Conservation (phyloP, 768 basidiomycete species). For the Russula earlei region DNA sequence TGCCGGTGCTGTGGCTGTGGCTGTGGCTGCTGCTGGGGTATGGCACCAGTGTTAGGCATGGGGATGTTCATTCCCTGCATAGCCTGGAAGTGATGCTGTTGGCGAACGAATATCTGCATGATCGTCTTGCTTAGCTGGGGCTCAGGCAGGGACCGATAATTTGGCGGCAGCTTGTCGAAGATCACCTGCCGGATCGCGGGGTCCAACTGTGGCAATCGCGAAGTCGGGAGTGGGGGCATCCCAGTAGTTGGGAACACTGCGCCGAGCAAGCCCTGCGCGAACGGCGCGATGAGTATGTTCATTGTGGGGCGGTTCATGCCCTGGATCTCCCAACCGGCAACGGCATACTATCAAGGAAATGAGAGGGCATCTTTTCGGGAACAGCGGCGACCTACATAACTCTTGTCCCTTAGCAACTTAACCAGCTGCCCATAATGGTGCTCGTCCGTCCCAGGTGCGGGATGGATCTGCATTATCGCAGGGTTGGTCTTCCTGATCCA, state of each 20-base stretch:
- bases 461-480: conserved; percentile 3
- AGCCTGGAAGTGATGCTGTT: background rate
- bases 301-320: background rate
- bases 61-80: background rate
- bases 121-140: conserved; percentile 2
- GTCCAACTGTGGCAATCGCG: background rate
- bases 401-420: conserved; percentile 13
- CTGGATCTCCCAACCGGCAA: conserved; percentile 17
- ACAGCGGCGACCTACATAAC: background rate
- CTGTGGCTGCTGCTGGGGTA: background rate
- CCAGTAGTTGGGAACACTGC: conserved; percentile 16
- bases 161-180: background rate
- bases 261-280: conserved; percentile 11
- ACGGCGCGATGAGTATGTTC: conserved; percentile 17
- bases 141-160: background rate
- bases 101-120: background rate
- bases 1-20: conserved; percentile 9
- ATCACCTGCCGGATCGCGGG: conserved; percentile 1
- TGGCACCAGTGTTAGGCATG: background rate
- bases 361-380: background rate
- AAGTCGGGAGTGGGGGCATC: conserved; percentile 13
- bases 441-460: conserved; percentile 8
- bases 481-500: conserved; percentile 12
- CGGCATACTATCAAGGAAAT: conserved; percentile 13
- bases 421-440: conserved; percentile 9